Conservation (phyloP, 2,329 filamentous ascomycete species). For the Phialophora chinensis region DNA sequence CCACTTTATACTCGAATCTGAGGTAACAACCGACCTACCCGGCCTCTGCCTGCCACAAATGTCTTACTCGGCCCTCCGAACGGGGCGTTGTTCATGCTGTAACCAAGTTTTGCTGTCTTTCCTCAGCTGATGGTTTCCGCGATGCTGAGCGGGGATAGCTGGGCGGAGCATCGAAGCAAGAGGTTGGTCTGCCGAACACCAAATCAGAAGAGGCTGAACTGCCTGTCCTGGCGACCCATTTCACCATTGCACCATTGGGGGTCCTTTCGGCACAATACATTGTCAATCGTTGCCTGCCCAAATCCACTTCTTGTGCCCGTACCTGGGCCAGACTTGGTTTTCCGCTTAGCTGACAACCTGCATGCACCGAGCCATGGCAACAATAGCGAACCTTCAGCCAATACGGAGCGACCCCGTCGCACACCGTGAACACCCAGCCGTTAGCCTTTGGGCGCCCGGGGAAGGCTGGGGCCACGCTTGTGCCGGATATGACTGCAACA, state of each 20-base stretch:
- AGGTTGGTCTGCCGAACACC: background rate
- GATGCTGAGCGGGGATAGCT: background rate
- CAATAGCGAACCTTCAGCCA: background rate
- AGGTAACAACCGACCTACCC: background rate
- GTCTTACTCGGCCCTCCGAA: background rate
- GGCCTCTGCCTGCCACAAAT: background rate
- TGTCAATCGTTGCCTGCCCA: background rate
- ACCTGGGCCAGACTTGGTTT: background rate
- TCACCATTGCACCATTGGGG: background rate
- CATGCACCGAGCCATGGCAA: background rate
- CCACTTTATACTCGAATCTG: constrained; percentile 14
- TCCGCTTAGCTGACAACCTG: background rate
- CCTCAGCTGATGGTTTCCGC: constrained; percentile 11
- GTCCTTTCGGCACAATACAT: background rate
- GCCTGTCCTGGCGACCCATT: background rate
- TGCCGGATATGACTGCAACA: background rate
- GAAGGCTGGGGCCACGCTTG: background rate
- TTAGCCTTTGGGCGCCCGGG: background rate
- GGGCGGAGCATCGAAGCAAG: background rate
- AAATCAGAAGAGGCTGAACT: background rate
- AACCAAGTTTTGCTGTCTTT: constrained; percentile 2
- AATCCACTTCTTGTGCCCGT: background rate
- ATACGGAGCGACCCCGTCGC: background rate
- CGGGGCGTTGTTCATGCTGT: background rate
- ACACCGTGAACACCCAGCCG: background rate